Evolutionary conservation across 352 stramenopile genomes (phyloP).

Genomic region (Phytophthora agathidicida): DNA sequence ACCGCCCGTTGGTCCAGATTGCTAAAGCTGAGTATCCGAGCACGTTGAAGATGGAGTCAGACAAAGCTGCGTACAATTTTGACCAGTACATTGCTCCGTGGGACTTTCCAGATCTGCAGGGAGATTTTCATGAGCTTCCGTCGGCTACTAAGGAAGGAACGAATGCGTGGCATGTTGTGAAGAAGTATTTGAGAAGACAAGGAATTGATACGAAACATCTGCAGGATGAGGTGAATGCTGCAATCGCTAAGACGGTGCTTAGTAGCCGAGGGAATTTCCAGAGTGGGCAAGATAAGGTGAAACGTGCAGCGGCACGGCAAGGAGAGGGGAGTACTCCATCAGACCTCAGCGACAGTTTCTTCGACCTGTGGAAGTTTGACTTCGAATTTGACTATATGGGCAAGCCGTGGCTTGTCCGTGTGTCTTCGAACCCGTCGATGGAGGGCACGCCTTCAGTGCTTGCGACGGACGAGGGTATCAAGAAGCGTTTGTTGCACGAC

Average conservation of each 20-base stretch:
- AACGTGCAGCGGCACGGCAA: conserved; percentile 36
- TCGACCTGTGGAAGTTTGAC: conserved; percentile 96
- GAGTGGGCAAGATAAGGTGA: conserved; percentile 48
- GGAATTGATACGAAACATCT: conserved; percentile 70
- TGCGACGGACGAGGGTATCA: conserved; percentile 73
- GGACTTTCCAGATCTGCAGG: conserved; percentile 72
- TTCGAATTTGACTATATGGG: conserved; percentile 94
- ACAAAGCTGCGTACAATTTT: conserved; percentile 66
- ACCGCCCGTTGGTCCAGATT: conserved; percentile 76
- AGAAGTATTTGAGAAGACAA: conserved; percentile 59
- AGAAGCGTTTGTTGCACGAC: conserved; percentile 68
- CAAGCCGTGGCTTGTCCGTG: conserved; percentile 96
- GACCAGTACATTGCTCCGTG: conserved; percentile 73
- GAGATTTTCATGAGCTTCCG: conserved; percentile 68
- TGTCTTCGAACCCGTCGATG: conserved; percentile 72
- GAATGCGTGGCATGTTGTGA: conserved; percentile 74
- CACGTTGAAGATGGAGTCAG: conserved; percentile 40
- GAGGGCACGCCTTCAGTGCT: conserved; percentile 51
- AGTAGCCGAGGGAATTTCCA: conserved; percentile 67
- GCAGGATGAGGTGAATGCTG: conserved; percentile 70
- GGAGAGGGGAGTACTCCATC: conserved; percentile 32
- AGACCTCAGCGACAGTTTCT: conserved; percentile 79
- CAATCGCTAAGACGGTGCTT: conserved; percentile 62
- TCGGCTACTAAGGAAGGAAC: conserved; percentile 54
- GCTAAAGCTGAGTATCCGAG: conserved; percentile 67